Conservation (phyloP, 164 flowering plant species). For the Umbilicus rupestris region DNA sequence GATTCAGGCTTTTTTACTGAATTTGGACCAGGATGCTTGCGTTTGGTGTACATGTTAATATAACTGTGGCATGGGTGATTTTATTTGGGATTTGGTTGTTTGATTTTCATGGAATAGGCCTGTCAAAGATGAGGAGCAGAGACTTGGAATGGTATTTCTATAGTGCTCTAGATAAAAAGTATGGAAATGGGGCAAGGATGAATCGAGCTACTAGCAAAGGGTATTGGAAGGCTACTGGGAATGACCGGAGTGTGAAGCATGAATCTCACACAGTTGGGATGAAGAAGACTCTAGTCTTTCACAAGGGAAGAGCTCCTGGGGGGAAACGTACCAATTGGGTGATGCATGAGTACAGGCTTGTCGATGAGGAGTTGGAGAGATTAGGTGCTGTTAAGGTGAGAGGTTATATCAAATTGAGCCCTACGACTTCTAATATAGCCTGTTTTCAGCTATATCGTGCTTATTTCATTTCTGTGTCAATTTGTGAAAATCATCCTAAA, state of each 20-base stretch:
- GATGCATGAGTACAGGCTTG: conserved; percentile 49
- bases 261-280: conserved; percentile 24
- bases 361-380: conserved; percentile 24
- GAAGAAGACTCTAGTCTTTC: conserved; percentile 51
- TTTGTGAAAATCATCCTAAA: not conserved
- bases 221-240: conserved; percentile 56
- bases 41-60: not conserved
- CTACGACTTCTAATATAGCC: not conserved
- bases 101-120: conserved; percentile 13
- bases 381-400: not conserved
- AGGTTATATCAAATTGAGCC: not conserved
- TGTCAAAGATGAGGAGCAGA: conserved; percentile 32
- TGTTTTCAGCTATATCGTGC: not conserved
- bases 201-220: conserved; percentile 42
- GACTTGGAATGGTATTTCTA: conserved; percentile 51
- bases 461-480: not conserved
- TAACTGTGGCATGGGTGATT: not conserved
- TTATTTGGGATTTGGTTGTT: not conserved
- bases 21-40: not conserved
- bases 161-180: conserved; percentile 39
- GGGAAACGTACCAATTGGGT: conserved; percentile 54
- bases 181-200: conserved; percentile 50
- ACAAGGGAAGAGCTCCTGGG: conserved; percentile 49
- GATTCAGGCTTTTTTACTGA: not conserved
- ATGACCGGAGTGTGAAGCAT: conserved; percentile 34